Evolutionary conservation across 805 yeast species (phyloP), one percentile per base, ranked within the genome.

Genomic region (Candida orba): DNA sequence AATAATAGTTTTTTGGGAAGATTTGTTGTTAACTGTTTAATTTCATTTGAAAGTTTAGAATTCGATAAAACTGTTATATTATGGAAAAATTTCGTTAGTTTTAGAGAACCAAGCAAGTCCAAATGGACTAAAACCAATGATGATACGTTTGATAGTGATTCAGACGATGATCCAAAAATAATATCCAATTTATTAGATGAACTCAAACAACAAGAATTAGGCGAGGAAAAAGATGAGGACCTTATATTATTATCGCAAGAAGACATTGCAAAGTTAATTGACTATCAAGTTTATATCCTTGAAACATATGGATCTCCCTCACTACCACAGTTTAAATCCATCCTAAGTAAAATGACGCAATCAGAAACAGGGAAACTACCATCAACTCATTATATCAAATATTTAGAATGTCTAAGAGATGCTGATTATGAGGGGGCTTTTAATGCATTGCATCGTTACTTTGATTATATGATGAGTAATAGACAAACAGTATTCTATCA

Each of bases 391-490:
- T 81, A 81, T 52, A 68, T 84, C 37, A 71, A 69, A 38, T 84
- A 81, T 52, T 65, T 84, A 23, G 82, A 81, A 51, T 71, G 72
- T 46, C 70, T 81, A 53, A 69, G 71, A 43, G 68, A 62, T 12
- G 75, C 78, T 5, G 84, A 85, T 53, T 84, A 81, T 53, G 83
- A 67, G 43, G 64, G 63, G 18, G 64, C 75, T 56, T 44, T 75
- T 64, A 64, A 82, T 63, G 64, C 79, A 52, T 58, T 85, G 51
- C 79, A 77, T 52, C 58, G 79, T 34, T 78, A 75, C 47, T 85
- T 83, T 59, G 95, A 85, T 59, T 84, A 84, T 63, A 79, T 81
- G 78, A 84, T 83, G 68, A 79, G 88, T 23, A 75, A 73, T 44
- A 72, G 73, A 46, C 78, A 79, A 30, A 76, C 75, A 37, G 71